Percentiles rank a stretch among this genome's conserved stretches.
Evolutionary conservation across 164 flowering plant species (phyloP).

Genomic region (Akebia trifoliata): DNA sequence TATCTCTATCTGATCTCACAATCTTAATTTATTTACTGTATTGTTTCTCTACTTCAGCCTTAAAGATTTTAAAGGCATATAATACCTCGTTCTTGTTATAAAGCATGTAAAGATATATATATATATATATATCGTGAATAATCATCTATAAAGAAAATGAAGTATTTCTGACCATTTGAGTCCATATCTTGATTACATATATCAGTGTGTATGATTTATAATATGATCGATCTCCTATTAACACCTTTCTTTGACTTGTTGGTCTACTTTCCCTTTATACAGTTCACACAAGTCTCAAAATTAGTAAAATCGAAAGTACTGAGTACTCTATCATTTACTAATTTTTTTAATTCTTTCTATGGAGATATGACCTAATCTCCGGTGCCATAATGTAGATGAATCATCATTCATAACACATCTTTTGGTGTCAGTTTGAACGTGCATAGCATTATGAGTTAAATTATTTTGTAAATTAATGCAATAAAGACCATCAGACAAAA

Average conservation of each 20-base stretch:
- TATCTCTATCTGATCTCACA: no score
- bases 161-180: neutral
- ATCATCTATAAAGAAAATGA: slow-evolving; percentile 1
- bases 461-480: neutral
- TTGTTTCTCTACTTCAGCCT: no score
- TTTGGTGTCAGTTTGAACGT: neutral
- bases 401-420: neutral
- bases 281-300: neutral
- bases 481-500: neutral
- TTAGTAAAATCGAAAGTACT: neutral
- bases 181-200: neutral
- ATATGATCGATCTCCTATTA: no score
- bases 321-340: neutral
- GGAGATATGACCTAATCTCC: neutral
- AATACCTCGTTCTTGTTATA: neutral
- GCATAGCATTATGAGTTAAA: neutral
- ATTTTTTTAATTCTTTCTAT: neutral
- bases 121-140: neutral
- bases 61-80: no score
- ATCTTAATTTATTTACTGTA: no score
- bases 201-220: neutral
- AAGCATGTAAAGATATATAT: slow-evolving; percentile 1
- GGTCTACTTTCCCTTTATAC: neutral
- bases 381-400: neutral
- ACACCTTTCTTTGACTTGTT: neutral